A percentile compares a stretch with the other conserved stretches of the same genome.
These are phyloP conservation scores for Mucor irregularis DNA, from an alignment of 371 early-diverging fungal species.

Conservation along the genomic window DNA sequence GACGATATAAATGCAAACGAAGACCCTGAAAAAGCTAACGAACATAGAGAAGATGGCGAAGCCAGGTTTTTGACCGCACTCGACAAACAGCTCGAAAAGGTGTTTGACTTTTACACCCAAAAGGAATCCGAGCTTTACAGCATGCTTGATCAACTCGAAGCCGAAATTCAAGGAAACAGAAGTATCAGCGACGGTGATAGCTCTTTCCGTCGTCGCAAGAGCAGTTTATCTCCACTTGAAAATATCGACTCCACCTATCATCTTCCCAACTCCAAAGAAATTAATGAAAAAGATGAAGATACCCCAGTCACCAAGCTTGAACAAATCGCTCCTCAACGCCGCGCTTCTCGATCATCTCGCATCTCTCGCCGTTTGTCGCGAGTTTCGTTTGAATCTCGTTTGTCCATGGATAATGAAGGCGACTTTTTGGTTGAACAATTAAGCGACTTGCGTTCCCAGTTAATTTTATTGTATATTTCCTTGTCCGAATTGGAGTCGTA, in stretches of 20 bases:
- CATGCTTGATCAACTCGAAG: constrained; percentile 25
- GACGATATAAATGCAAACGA: constrained; percentile 32
- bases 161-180: neutral
- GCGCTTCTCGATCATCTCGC: constrained; percentile 13
- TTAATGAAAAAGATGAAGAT: neutral
- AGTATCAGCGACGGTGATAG: neutral
- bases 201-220: neutral
- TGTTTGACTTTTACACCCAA: constrained; percentile 75
- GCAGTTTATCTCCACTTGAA: constrained; percentile 13
- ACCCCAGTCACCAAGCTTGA: constrained; percentile 8
- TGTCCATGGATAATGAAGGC: constrained; percentile 18
- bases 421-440: constrained; percentile 24
- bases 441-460: constrained; percentile 37
- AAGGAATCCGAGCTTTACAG: constrained; percentile 78
- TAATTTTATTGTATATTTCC: constrained; percentile 70
- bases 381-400: constrained; percentile 27
- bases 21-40: constrained; percentile 25
- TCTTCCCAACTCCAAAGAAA: constrained; percentile 2
- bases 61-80: constrained; percentile 66
- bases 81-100: constrained; percentile 81
- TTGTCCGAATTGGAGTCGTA: constrained; percentile 87
- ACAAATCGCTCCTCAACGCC: constrained; percentile 8
- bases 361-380: constrained; percentile 9
- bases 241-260: constrained; percentile 22
- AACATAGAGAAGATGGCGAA: constrained; percentile 14